Conservation (phyloP, 2,329 filamentous ascomycete genomes). For the Aspergillus niger region DNA sequence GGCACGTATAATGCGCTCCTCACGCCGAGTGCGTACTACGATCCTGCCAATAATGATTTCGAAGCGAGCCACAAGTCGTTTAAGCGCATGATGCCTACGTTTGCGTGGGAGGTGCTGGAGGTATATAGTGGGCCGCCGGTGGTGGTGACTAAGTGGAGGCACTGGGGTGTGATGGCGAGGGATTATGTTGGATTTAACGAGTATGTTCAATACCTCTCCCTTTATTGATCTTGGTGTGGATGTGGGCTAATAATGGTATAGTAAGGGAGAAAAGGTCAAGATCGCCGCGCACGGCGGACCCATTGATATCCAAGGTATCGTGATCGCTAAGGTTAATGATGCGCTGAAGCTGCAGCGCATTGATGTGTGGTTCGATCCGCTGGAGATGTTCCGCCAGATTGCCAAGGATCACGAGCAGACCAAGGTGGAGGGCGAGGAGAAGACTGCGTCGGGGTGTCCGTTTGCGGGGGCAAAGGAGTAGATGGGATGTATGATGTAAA, state of each 20-base stretch:
- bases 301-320: conserved; percentile 66
- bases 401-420: conserved; percentile 22
- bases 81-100: conserved; percentile 72
- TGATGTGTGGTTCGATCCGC: conserved; percentile 67
- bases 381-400: conserved; percentile 69
- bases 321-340: conserved; percentile 63
- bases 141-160: conserved; percentile 66
- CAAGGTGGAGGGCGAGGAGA: neutral
- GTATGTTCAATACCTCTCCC: conserved; percentile 44
- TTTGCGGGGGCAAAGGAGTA: conserved; percentile 9
- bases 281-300: conserved; percentile 61
- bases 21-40: conserved; percentile 64
- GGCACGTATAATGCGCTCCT: conserved; percentile 72
- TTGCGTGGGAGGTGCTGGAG: conserved; percentile 71
- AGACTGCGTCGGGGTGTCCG: conserved; percentile 8
- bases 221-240: too few species aligned
- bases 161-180: conserved; percentile 68
- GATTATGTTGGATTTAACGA: conserved; percentile 67
- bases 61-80: conserved; percentile 68
- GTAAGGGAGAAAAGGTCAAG: conserved; percentile 63
- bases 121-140: conserved; percentile 66
- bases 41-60: conserved; percentile 63
- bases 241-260: conserved; percentile 27
- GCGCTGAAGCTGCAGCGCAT: conserved; percentile 60
- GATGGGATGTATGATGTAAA: neutral